Evolutionary conservation across 2,329 filamentous ascomycete species (phyloP), one percentile per base, ranked within the genome.

Genomic region (Penicillium janthinellum): DNA sequence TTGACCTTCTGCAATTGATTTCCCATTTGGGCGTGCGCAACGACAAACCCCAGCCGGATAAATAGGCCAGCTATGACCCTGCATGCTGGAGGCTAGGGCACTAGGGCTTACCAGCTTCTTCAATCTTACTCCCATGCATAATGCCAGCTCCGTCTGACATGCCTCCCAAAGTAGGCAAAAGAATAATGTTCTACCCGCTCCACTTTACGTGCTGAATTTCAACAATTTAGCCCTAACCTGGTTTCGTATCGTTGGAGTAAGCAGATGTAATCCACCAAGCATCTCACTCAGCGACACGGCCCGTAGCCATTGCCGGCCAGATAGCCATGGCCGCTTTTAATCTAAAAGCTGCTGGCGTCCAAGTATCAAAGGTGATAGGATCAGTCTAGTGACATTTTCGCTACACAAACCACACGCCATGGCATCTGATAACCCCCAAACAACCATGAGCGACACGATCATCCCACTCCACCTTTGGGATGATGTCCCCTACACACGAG

Each of bases 381-480:
- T 20, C 17, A 1, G 14, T 4, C 8, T 20, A 31, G 22, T n/a
- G 6, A 31, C 31, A 11, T 25, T 50, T 25, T 38, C n/a, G 14
- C 10, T 15, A 14, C 17, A 31, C 20, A 12, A 52, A 5, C 17
- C 17, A 45, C 8, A 22, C 31, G 14, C 7, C n/a, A 45, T 52
- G 49, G 8, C 37, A 5, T 38, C 49, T n/a, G 34, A 28, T 28
- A 39, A 12, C 2, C 10, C 15, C 3, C 35, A 37, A 15, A 28
- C 22, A 28, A 12, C 6, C 22, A 5, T 14, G 3, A 15, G n/a
- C 17, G 49, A 52, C 5, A 37, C 20, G 11, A 52, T 28, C 4
- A 31, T 52, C 15, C 35, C 49, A 41, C 39, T 52, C 6, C 49
- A 52, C 35, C 12, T 52, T 17, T 52, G 49, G 49, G 49, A 52